Base-by-base conservation (phyloP, 495 filamentous ascomycete species). In the Xylaria grammica region DNA sequence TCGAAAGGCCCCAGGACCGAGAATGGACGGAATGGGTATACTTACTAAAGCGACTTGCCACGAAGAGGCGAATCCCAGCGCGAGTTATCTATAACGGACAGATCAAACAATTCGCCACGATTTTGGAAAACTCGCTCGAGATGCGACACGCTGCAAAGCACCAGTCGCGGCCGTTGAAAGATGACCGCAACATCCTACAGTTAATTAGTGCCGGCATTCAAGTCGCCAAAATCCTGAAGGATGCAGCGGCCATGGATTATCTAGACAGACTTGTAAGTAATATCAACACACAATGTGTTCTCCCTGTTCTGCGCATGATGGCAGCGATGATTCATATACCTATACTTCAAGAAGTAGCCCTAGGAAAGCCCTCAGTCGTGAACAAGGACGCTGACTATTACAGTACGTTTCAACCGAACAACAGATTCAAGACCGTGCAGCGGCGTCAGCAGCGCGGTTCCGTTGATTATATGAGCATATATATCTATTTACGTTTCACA, bases 21-120 rank as follows among this genome's bases (percentile, higher is more conserved):
- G 92, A 94, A 76, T 96, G 92, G 91, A 93, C 91, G 67, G 92
- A 96, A 74, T 96, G 92, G 92, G 91, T 93, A 34, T 92, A 93
- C 77, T 85, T 96, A 60, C 82, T 96, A 63, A 94, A 94, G 78
- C 85, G 91, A 40, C 82, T 96, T 63, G 91, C 92, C 36, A 94
- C 91, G 36, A 93, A 94, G 77, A 83, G 92, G 29, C 86, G 91
- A 48, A 94, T 96, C 67, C 92, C 92, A 19, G 88, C 91, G 20
- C 81, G 91, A 55, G 89, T 93, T 13, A 79, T 96, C 38, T 93
- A 96, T 78, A 91, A 94, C 75, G 89, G 90, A 65, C 91, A 94
- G 76, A 96, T 96, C 78, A 94, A 93, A 74, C 90, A 94, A 74
- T 84, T 94, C 72, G 89, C 92, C 62, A 93, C 91, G 45, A 85